Evolutionary conservation across 805 yeast genomes (phyloP).

Genomic region (Cephaloascus albidus): DNA sequence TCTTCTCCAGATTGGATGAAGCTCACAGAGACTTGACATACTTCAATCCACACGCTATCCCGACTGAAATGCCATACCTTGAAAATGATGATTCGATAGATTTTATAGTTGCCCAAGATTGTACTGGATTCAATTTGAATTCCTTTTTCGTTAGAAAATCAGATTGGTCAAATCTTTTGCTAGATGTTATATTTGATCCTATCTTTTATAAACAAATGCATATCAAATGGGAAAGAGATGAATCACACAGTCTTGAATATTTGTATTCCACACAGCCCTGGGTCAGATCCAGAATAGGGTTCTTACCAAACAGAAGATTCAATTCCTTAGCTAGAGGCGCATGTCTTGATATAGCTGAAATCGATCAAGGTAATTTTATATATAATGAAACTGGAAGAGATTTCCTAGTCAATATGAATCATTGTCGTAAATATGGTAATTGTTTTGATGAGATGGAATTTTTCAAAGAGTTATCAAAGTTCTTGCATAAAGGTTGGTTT

Average conservation of each 20-base stretch:
- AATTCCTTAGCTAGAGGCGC: constrained; percentile 26
- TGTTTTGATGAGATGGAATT: constrained; percentile 32
- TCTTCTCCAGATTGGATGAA: constrained; percentile 18
- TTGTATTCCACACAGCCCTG: constrained; percentile 24
- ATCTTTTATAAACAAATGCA: constrained; percentile 25
- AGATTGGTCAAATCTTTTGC: constrained; percentile 23
- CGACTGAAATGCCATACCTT: constrained; percentile 7
- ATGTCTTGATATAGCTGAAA: constrained; percentile 18
- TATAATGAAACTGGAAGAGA: constrained; percentile 25
- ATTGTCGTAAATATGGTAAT: constrained; percentile 21
- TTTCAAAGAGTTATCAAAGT: constrained; percentile 17
- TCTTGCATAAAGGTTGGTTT: constrained; percentile 21
- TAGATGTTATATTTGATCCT: constrained; percentile 32
- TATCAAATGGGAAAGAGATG: constrained; percentile 23
- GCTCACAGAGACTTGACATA: constrained; percentile 19
- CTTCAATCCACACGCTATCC: constrained; percentile 20
- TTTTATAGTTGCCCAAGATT: constrained; percentile 27
- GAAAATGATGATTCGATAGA: constrained; percentile 22
- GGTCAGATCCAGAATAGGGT: constrained; percentile 29
- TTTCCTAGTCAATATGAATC: constrained; percentile 27
- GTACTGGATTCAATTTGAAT: constrained; percentile 30
- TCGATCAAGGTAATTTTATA: constrained; percentile 17
- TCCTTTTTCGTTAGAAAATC: constrained; percentile 28
- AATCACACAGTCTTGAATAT: constrained; percentile 27
- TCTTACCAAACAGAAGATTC: constrained; percentile 26